Evolutionary conservation across 495 filamentous ascomycete genomes (phyloP).

Genomic region (Aspergillus bridgeri): DNA sequence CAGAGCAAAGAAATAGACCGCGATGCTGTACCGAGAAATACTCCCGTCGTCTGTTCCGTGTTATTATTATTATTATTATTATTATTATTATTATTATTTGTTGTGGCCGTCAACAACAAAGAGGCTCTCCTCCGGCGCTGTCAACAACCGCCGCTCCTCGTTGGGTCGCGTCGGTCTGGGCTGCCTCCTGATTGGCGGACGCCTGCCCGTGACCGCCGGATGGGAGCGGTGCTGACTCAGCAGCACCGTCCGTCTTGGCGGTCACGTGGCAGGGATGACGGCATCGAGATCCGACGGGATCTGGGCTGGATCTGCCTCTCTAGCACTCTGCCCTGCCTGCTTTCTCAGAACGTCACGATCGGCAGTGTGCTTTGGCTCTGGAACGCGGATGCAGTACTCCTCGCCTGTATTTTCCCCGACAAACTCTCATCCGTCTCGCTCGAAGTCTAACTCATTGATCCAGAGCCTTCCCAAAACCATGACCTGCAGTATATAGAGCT

Average conservation of each 20-base stretch:
- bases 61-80: too few species aligned
- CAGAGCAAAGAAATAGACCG: too few species aligned
- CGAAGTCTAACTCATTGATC: neutral
- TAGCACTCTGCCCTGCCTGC: too few species aligned
- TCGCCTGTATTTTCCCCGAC: neutral
- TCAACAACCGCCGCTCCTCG: constrained; percentile 14
- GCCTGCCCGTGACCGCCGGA: constrained; percentile 14
- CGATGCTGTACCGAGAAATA: neutral
- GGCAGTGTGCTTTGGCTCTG: neutral
- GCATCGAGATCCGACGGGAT: constrained; percentile 1
- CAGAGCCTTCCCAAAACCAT: too few species aligned
- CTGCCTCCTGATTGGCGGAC: constrained; percentile 30
- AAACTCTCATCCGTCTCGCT: too few species aligned
- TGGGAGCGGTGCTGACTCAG: constrained; percentile 23
- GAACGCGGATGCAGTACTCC: neutral
- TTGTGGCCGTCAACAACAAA: neutral
- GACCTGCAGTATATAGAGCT: neutral
- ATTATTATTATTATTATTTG: neutral
- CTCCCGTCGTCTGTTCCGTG: too few species aligned
- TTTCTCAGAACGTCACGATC: neutral
- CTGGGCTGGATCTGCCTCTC: neutral
- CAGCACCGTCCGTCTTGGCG: constrained; percentile 17
- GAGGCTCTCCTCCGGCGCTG: constrained; percentile 16
- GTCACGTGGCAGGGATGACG: constrained; percentile 15
- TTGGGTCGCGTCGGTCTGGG: constrained; percentile 38